Percentiles rank a stretch among this genome's conserved stretches.
Evolutionary conservation across 805 yeast genomes (phyloP).

Genomic region (Candida nanaspora): DNA sequence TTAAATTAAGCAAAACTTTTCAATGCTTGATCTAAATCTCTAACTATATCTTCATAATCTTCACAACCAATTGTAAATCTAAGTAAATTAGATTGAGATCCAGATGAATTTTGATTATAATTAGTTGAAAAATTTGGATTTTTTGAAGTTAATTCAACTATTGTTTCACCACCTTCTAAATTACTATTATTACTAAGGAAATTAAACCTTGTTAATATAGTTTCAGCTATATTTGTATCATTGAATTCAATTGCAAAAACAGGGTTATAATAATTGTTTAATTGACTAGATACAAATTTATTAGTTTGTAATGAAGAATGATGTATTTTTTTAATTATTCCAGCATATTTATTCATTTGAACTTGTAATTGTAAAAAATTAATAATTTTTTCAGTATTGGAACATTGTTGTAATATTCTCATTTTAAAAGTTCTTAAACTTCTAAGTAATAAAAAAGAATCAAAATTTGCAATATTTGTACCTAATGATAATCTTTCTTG

Average conservation of each 20-base stretch:
- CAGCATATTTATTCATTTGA: slow-evolving; percentile 26
- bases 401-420: slow-evolving; percentile 40
- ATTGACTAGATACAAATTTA: slow-evolving; percentile 30
- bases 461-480: slow-evolving; percentile 45
- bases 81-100: slow-evolving; percentile 26
- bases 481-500: slow-evolving; percentile 39
- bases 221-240: slow-evolving; percentile 29
- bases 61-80: slow-evolving; percentile 50
- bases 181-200: slow-evolving; percentile 43
- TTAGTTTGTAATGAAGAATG: slow-evolving; percentile 44
- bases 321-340: slow-evolving; percentile 26
- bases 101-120: not conserved
- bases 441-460: slow-evolving; percentile 38
- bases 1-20: slow-evolving; percentile 8
- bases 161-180: slow-evolving; percentile 42
- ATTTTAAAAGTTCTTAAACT: slow-evolving; percentile 45
- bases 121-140: slow-evolving; percentile 22
- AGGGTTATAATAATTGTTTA: slow-evolving; percentile 37
- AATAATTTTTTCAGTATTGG: slow-evolving; percentile 35
- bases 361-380: slow-evolving; percentile 28
- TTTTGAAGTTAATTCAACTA: slow-evolving; percentile 37
- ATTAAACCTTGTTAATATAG: slow-evolving; percentile 37
- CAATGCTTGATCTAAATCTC: slow-evolving; percentile 38
- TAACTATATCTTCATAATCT: slow-evolving; percentile 41
- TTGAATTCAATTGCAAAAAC: slow-evolving; percentile 37